Base-by-base conservation (phyloP, 2,329 filamentous ascomycete genomes). In the Cordyceps cicadae region DNA sequence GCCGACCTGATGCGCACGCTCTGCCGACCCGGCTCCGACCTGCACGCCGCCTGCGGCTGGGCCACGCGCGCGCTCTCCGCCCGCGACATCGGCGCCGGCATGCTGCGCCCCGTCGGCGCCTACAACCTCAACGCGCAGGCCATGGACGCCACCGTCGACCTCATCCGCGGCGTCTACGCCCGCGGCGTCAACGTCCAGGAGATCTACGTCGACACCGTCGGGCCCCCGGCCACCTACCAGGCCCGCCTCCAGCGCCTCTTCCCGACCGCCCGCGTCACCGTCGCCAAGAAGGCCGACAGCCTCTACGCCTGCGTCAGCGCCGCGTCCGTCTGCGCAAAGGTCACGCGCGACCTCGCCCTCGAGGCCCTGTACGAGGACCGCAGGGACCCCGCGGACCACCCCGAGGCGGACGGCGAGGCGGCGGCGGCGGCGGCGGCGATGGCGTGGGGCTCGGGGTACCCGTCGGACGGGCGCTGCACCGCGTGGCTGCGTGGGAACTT, bases 51-150 rank as follows among this genome's bases (percentile, higher is more conserved):
- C 4, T 94, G 89, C 70, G 94, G 93, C 32, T 97, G 91, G 89
- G 92, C 92, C 5, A 86, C 89, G 7, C 82, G 87, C 24, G 80
- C 88, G 19, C 84, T 97, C 64, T 96, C 90, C 0, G 92, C 94
- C 9, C 84, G 87, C 50, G 89, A 93, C 75, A 96, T 96, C 67
- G 84, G 81, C 46, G 83, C 90, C 8, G 83, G 84, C 67, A 95
- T 95, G 90, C 79, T 94, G 68, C 81, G 82, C 11, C 82, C 86
- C 2, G 77, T 78, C 9, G 77, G 76, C 19, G 71, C 78, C 3
- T 95, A 97, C 76, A 99, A 99, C 72, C 84, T 99, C 65, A 99
- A 99, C 71, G 91, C 92, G 5, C 94, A 99, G 74, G 93, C 93
- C 19, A 88, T 94, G 85, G 92, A 96, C 73, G 90, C 93, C 4